These are phyloP conservation scores for Acer yangbiense DNA, from an alignment of 345 rosid genomes.

Conservation along the genomic window DNA sequence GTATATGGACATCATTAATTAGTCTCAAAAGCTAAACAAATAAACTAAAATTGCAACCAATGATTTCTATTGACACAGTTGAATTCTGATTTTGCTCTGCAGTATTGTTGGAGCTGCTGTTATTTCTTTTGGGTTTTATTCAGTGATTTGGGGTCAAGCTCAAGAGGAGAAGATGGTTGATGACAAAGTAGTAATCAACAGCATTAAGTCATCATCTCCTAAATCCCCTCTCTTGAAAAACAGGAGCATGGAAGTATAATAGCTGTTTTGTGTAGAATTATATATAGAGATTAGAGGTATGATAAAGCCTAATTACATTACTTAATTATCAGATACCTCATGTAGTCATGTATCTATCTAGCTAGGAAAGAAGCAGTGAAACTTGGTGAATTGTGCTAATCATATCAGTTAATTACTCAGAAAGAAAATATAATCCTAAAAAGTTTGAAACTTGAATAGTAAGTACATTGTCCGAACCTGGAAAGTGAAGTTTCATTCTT, in stretches of 20 bases:
- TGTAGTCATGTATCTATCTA: too few relatives aligned
- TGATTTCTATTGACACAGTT: too few relatives aligned
- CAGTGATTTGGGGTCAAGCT: constrained; percentile 41
- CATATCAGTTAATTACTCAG: too few relatives aligned
- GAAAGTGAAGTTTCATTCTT: too few relatives aligned
- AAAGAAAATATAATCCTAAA: too few relatives aligned
- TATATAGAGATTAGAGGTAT: not conserved
- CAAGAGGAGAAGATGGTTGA: constrained; percentile 24
- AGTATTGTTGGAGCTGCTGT: constrained; percentile 29
- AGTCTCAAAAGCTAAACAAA: too few relatives aligned
- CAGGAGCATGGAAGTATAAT: not conserved
- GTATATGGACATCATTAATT: too few relatives aligned
- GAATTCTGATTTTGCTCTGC: not conserved
- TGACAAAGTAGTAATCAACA: not conserved
- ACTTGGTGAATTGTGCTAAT: too few relatives aligned
- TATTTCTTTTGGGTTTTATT: constrained; percentile 28
- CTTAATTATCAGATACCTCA: not conserved
- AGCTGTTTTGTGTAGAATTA: not conserved
- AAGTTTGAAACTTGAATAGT: too few relatives aligned
- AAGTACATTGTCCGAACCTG: too few relatives aligned
- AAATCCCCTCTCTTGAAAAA: constrained; percentile 23
- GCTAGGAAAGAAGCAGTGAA: too few relatives aligned
- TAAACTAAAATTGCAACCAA: too few relatives aligned
- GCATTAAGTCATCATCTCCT: not conserved
- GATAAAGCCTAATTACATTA: not conserved